Conservation (phyloP, 2,329 filamentous ascomycete genomes). For the Ascochyta koolunga region DNA sequence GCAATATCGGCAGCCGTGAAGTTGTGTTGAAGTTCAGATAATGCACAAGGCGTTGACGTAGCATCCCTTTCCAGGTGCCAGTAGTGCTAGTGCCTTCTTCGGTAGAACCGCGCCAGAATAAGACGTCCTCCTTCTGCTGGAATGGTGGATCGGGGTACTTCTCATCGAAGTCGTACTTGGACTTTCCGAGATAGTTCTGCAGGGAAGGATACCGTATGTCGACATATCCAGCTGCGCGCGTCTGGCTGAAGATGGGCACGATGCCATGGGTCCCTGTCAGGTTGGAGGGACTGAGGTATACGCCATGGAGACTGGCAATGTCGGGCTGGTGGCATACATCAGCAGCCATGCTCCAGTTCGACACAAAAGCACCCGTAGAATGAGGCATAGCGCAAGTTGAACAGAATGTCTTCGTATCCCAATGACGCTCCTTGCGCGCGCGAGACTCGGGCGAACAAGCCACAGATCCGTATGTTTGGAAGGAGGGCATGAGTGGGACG, state of each 20-base stretch:
- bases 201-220: constrained; percentile 76
- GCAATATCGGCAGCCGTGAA: constrained; percentile 37
- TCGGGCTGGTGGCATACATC: constrained; percentile 80
- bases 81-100: constrained; percentile 57
- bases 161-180: constrained; percentile 58
- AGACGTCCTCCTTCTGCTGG: constrained; percentile 64
- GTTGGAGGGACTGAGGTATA: constrained; percentile 70
- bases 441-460: constrained; percentile 69
- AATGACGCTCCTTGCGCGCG: constrained; percentile 64
- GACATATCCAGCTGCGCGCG: constrained; percentile 72
- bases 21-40: constrained; percentile 51
- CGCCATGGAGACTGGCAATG: constrained; percentile 73
- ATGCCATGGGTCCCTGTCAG: constrained; percentile 68
- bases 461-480: constrained; percentile 51
- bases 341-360: constrained; percentile 68
- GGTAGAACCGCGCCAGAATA: constrained; percentile 79
- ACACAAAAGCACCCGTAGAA: constrained; percentile 69
- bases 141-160: constrained; percentile 62
- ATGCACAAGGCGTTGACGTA: constrained; percentile 73
- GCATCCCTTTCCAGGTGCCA: constrained; percentile 70
- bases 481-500: constrained; percentile 47
- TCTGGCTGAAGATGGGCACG: constrained; percentile 76
- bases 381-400: constrained; percentile 67
- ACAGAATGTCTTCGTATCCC: constrained; percentile 70
- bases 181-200: constrained; percentile 67